Evolutionary conservation across 139 green algal genomes (phyloP).

Genomic region (Monoraphidium neglectum): DNA sequence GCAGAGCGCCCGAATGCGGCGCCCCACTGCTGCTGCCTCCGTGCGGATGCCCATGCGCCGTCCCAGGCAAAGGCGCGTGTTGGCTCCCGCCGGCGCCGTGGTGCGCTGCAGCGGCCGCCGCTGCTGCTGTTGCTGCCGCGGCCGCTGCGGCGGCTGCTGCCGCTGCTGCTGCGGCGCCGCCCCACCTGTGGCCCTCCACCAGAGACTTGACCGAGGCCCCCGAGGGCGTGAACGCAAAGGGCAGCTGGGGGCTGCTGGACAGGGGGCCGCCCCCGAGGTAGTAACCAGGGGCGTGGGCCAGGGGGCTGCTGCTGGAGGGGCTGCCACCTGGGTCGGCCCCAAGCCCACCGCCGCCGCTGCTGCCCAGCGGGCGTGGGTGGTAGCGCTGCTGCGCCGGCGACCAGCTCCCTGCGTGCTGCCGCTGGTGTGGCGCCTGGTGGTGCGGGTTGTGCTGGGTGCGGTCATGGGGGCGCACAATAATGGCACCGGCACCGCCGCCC

Average conservation of each 20-base stretch:
- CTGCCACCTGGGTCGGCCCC: not conserved
- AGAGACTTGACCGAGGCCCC: constrained; percentile 42
- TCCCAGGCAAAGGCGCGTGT: too few species aligned
- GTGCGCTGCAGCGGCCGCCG: not conserved
- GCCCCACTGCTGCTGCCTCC: too few species aligned
- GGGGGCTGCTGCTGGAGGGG: constrained; percentile 2
- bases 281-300: too few species aligned
- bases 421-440: too few species aligned
- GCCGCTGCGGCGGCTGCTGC: not conserved
- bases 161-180: not conserved
- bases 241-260: constrained; percentile 71
- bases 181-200: constrained; percentile 16
- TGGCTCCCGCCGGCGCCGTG: too few species aligned
- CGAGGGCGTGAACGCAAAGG: constrained; percentile 81
- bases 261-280: not conserved
- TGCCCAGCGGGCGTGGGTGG: not conserved
- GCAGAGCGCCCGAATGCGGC: too few species aligned
- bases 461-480: too few species aligned
- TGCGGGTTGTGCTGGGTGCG: too few species aligned
- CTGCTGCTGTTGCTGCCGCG: not conserved
- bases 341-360: not conserved
- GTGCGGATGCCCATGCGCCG: too few species aligned
- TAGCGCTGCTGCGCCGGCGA: too few species aligned
- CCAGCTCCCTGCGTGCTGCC: too few species aligned
- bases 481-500: too few species aligned